A percentile compares a stretch with the other conserved stretches of the same genome.
Evolutionary conservation across 495 filamentous ascomycete species (phyloP).

Genomic region (Symbiotaphrina buchneri): DNA sequence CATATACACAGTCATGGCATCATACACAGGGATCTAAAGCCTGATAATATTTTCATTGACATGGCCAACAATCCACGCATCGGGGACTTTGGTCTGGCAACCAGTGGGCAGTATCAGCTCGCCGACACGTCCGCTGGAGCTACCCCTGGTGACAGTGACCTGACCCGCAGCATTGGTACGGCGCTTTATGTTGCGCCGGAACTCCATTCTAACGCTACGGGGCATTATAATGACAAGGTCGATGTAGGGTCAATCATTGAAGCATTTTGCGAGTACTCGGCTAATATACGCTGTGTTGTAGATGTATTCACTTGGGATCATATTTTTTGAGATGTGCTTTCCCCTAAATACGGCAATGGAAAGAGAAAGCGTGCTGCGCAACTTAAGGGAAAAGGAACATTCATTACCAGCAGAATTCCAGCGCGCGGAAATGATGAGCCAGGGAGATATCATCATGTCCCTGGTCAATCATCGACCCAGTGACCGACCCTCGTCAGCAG

Average conservation of each 20-base stretch:
- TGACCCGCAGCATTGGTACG: constrained; percentile 84
- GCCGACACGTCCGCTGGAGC: constrained; percentile 23
- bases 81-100: constrained; percentile 90
- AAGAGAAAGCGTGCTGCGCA: constrained; percentile 48
- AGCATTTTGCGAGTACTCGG: background rate
- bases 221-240: constrained; percentile 77
- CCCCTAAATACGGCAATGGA: constrained; percentile 71
- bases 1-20: constrained; percentile 86
- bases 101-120: constrained; percentile 49
- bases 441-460: constrained; percentile 55
- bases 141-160: constrained; percentile 28
- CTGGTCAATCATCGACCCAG: constrained; percentile 61
- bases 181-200: constrained; percentile 90
- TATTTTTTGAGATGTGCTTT: constrained; percentile 96
- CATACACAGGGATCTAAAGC: constrained; percentile 93
- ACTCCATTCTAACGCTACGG: constrained; percentile 44
- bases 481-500: constrained; percentile 62
- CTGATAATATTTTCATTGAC: constrained; percentile 95
- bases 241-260: constrained; percentile 38
- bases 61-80: constrained; percentile 75
- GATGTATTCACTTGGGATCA: constrained; percentile 95
- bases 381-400: constrained; percentile 43
- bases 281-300: constrained; percentile 8
- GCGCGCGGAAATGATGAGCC: constrained; percentile 45
- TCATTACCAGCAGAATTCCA: constrained; percentile 53